Base-by-base conservation (phyloP, 1,139 yeast genomes). In the Pichia sp. region DNA sequence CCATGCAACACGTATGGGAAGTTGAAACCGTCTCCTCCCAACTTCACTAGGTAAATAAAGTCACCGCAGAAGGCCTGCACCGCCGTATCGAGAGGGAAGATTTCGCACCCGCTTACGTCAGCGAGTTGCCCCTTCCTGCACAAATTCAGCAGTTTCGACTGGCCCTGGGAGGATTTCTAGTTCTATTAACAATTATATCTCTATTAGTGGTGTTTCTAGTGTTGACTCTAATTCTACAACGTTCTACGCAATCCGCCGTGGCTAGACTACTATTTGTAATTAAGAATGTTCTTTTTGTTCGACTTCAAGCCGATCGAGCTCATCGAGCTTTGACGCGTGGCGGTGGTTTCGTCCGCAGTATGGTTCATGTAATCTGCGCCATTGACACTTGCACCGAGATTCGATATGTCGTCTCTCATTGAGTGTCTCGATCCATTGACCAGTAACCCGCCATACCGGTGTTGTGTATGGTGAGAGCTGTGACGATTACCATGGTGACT, bases 231-330 rank as follows among this genome's bases (percentile, higher is more conserved):
- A 31, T 13, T 31, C 36, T 31, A 31, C 28, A 25, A 25, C 9
- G 36, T 31, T 3, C 4, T 31, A 31, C 16, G 13, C 9, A 25
- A 25, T 6, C 36, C 7, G 2, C 25, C 12, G 22, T n/a, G n/a
- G n/a, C n/a, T n/a, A n/a, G n/a, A n/a, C 16, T 12, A 10, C 28
- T 49, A 54, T 37, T 54, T 50, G 25, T 54, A 54, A 25, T 54
- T 54, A 6, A 54, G 46, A 13, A 54, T 39, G 34, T 47, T 54
- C 48, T 52, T 49, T 19, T 53, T 53, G 8, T 34, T 31, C 34
- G 44, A 47, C 16, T 50, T 44, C 9, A 31, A 16, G 22, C 39
- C 39, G 22, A 43, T 9, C 21, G 47, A 42, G 6, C 47, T 30
- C 31, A 34, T 30, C 4, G 44, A 39, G 18, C 46, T 50, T 31